These are phyloP conservation scores for Pichia paraexigua DNA, from an alignment of 805 yeast species.

Conservation along the genomic window DNA sequence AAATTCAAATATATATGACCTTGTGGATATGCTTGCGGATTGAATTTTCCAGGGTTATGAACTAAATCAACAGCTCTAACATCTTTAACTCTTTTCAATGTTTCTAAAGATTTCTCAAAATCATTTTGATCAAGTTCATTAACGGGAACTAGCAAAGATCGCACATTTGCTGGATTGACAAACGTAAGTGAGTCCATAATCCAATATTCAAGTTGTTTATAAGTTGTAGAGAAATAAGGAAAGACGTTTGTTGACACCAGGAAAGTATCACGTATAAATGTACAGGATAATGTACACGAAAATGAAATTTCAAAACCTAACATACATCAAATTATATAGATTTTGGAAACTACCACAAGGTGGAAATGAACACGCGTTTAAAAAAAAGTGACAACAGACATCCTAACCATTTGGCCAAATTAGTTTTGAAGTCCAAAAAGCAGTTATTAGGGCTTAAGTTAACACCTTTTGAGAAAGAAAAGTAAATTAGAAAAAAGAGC, in stretches of 20 bases:
- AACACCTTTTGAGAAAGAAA: too few relatives aligned
- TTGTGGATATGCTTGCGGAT: slow-evolving; percentile 77
- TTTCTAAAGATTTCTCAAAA: slow-evolving; percentile 36
- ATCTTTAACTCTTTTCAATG: slow-evolving; percentile 45
- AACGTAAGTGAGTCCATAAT: slow-evolving; percentile 38
- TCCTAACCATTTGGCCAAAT: too few relatives aligned
- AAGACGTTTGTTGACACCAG: background rate
- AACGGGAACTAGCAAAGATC: slow-evolving; percentile 61
- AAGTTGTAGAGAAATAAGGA: background rate
- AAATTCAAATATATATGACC: slow-evolving; percentile 65
- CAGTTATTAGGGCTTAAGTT: too few relatives aligned
- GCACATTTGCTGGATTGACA: slow-evolving; percentile 59
- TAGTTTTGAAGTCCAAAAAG: too few relatives aligned
- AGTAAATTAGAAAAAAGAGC: too few relatives aligned
- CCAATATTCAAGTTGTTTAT: background rate
- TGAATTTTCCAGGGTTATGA: slow-evolving; percentile 58
- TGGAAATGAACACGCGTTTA: too few relatives aligned
- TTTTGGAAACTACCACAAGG: too few relatives aligned
- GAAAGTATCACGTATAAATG: too few relatives aligned
- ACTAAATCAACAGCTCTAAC: slow-evolving; percentile 70
- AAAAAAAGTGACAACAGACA: too few relatives aligned
- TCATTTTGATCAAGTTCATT: slow-evolving; percentile 37
- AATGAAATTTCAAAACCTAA: too few relatives aligned
- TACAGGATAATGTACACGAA: too few relatives aligned
- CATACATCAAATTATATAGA: too few relatives aligned